Evolutionary conservation across 331 rosid genomes (phyloP).

Genomic region (Quercus lobata): DNA sequence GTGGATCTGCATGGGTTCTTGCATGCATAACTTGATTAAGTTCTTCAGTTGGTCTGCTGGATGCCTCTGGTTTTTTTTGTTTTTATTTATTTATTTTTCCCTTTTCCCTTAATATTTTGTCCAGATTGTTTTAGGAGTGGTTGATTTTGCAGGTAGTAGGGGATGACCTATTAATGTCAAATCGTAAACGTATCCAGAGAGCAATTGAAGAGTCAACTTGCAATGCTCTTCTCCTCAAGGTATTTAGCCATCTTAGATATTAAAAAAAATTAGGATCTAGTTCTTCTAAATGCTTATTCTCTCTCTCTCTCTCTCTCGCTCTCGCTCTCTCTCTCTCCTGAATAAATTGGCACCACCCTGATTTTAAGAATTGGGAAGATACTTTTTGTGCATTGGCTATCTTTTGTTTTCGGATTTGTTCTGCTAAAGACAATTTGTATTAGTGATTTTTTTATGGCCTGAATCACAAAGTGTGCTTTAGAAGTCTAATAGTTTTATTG

Average conservation of each 20-base stretch:
- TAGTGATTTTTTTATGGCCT: neutral
- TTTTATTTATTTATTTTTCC: constrained; percentile 1
- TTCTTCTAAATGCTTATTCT: neutral
- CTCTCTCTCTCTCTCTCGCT: too few relatives aligned
- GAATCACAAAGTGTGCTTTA: neutral
- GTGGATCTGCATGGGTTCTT: constrained; percentile 1
- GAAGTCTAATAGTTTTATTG: constrained; percentile 14
- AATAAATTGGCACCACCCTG: neutral
- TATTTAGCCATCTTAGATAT: constrained; percentile 22
- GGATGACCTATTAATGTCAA: constrained; percentile 82
- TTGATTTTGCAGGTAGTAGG: constrained; percentile 75
- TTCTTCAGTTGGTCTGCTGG: constrained; percentile 12
- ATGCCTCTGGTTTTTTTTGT: constrained; percentile 1
- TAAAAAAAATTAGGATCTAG: neutral
- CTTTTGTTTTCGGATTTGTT: neutral
- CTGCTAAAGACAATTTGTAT: neutral
- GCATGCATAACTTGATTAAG: neutral
- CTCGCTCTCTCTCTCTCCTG: too few relatives aligned
- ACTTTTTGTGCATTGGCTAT: neutral
- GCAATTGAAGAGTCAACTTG: constrained; percentile 78
- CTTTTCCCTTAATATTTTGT: neutral
- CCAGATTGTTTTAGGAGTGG: neutral
- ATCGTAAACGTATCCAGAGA: constrained; percentile 72
- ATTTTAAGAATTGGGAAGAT: neutral
- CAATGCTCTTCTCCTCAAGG: constrained; percentile 88